Evolutionary conservation across 345 rosid genomes (phyloP).

Genomic region (Erodium maritimum): DNA sequence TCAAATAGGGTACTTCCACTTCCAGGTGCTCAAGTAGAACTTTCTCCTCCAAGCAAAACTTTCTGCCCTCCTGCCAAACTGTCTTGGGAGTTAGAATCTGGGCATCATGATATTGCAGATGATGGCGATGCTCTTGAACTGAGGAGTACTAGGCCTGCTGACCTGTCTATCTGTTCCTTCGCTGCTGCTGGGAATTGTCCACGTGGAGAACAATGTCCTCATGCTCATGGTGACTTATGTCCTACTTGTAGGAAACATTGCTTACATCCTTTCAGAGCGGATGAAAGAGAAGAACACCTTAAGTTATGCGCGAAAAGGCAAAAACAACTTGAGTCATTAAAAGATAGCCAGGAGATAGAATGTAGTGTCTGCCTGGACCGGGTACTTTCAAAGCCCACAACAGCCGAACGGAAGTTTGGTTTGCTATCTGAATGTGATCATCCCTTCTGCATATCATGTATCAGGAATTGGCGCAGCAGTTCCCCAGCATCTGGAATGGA

Average conservation of each 20-base stretch:
- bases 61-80: constrained; percentile 19
- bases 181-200: constrained; percentile 90
- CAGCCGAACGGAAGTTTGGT: constrained; percentile 71
- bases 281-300: constrained; percentile 68
- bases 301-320: constrained; percentile 67
- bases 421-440: constrained; percentile 91
- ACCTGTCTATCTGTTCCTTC: constrained; percentile 65
- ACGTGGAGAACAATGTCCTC: constrained; percentile 69
- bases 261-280: constrained; percentile 75
- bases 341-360: constrained; percentile 51
- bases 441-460: constrained; percentile 86
- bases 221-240: constrained; percentile 79
- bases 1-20: constrained; percentile 13
- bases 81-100: constrained; percentile 32
- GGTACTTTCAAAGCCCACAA: constrained; percentile 55
- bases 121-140: constrained; percentile 23
- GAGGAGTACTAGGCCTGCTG: constrained; percentile 37
- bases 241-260: constrained; percentile 73
- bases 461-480: constrained; percentile 80
- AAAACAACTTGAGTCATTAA: constrained; percentile 53
- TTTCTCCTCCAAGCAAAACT: constrained; percentile 28
- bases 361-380: constrained; percentile 76
- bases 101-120: constrained; percentile 16
- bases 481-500: constrained; percentile 87
- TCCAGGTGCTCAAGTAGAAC: constrained; percentile 19